These are phyloP conservation scores for Plasmodium gaboni DNA, from an alignment of 169 alveolate species.

Conservation along the genomic window DNA sequence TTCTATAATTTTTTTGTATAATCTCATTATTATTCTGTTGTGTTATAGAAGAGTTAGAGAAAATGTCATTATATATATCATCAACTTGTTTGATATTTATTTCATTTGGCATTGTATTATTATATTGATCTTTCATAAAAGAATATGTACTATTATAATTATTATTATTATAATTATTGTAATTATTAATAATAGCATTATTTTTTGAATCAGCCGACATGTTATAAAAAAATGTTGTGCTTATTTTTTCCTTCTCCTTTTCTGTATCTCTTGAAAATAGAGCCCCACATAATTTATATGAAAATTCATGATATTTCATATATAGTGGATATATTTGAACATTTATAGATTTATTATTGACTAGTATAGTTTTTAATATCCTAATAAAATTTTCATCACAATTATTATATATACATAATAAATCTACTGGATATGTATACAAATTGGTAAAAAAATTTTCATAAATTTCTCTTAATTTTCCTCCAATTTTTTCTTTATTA, in stretches of 20 bases:
- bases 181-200: background rate
- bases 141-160: background rate
- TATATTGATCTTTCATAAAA: too few species aligned
- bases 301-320: constrained; percentile 31
- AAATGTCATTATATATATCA: constrained; percentile 48
- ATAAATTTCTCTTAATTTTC: constrained; percentile 30
- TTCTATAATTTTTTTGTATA: background rate
- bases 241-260: background rate
- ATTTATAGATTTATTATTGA: constrained; percentile 10
- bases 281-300: constrained; percentile 8
- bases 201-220: background rate
- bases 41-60: background rate
- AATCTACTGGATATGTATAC: constrained; percentile 53
- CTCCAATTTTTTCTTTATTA: background rate
- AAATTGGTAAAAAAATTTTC: constrained; percentile 27
- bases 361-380: constrained; percentile 16
- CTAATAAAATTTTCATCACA: background rate
- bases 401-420: constrained; percentile 21
- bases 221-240: too few species aligned
- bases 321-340: constrained; percentile 21
- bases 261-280: background rate
- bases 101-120: background rate
- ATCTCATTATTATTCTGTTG: background rate
- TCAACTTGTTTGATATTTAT: constrained; percentile 4
- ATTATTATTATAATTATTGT: background rate